Evolutionary conservation across 179 eudicot genomes (phyloP).

Genomic region (Beta lomatogona): DNA sequence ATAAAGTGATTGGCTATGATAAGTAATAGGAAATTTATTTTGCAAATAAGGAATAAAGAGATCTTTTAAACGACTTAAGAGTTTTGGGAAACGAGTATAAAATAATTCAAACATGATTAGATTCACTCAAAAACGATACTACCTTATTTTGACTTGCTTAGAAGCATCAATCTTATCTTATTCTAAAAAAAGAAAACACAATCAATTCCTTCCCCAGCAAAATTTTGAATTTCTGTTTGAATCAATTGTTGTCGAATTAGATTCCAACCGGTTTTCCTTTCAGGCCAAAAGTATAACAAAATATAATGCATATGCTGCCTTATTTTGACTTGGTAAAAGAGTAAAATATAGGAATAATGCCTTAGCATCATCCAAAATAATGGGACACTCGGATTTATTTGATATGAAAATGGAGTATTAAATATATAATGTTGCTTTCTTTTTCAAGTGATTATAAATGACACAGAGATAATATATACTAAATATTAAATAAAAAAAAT

Average conservation of each 20-base stretch:
- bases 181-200: neutral
- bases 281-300: neutral
- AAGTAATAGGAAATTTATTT: no score
- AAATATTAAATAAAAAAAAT: neutral
- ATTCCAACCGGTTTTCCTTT: neutral
- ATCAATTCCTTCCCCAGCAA: neutral
- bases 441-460: neutral
- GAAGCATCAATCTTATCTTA: neutral
- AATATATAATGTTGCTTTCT: neutral
- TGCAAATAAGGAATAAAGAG: no score
- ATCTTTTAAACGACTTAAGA: no score
- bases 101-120: neutral
- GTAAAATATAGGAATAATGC: neutral
- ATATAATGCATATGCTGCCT: neutral
- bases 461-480: neutral
- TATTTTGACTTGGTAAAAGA: neutral
- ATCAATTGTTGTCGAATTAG: slow-evolving; percentile 4
- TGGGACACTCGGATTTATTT: no score
- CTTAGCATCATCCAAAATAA: neutral
- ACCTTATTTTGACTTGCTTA: neutral
- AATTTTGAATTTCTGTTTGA: neutral
- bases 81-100: no score
- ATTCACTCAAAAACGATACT: neutral
- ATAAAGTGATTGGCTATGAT: no score
- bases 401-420: no score